Evolutionary conservation across 73 alveolate species (phyloP).

Genomic region (Tetrahymena elliotti): DNA sequence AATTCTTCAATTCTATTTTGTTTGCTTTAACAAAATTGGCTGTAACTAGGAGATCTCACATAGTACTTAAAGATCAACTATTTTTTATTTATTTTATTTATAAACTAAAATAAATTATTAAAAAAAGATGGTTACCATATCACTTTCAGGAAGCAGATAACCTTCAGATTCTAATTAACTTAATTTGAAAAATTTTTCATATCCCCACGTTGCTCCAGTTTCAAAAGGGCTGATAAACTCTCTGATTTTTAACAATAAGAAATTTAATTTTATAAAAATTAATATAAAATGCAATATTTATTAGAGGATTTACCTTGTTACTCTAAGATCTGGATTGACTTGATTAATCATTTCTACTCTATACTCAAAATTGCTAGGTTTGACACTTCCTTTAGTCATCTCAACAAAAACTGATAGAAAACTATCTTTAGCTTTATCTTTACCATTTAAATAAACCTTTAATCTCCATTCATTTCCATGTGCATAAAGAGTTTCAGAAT

Average conservation of each 20-base stretch:
- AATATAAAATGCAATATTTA: background rate
- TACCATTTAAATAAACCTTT: background rate
- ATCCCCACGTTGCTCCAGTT: background rate
- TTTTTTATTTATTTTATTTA: too few species aligned
- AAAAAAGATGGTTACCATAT: too few species aligned
- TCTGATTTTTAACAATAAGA: background rate
- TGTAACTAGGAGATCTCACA: background rate
- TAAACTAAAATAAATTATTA: too few species aligned
- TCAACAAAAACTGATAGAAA: background rate
- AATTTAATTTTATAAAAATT: background rate
- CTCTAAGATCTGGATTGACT: background rate
- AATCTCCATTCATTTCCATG: background rate
- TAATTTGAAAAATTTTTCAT: background rate
- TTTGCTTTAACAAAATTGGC: background rate
- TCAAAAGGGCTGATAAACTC: background rate
- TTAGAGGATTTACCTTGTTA: background rate
- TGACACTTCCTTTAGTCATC: background rate
- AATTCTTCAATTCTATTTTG: background rate
- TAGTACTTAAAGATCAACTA: background rate
- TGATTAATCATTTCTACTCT: background rate
- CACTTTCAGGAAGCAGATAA: background rate
- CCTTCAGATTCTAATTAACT: background rate
- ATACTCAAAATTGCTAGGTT: background rate
- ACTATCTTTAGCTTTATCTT: background rate
- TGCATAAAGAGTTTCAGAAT: background rate